Conservation (phyloP, 495 filamentous ascomycete genomes). For the Penicillium maclennaniae region DNA sequence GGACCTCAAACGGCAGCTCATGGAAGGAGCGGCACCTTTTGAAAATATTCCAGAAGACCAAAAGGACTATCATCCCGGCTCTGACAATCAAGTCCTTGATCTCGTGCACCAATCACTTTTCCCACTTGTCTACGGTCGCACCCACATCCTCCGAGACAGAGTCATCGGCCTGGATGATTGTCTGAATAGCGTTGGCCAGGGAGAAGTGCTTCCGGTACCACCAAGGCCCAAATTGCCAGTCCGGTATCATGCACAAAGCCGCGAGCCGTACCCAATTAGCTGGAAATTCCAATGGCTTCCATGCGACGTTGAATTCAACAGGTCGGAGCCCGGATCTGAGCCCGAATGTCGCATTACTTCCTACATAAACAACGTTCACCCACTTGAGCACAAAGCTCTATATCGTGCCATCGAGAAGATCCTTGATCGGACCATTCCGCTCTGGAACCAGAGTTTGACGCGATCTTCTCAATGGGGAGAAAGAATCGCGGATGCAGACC, state of each 20-base stretch:
- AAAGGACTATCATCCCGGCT: slow-evolving; percentile 59
- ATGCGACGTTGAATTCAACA: slow-evolving; percentile 45
- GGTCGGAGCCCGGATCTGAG: slow-evolving; percentile 21
- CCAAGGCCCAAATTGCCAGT: neutral
- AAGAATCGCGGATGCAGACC: too few relatives aligned
- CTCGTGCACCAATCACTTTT: slow-evolving; percentile 61
- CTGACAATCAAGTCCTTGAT: slow-evolving; percentile 52
- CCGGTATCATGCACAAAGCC: neutral
- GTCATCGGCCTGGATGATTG: slow-evolving; percentile 40
- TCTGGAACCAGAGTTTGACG: slow-evolving; percentile 45
- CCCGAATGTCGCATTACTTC: slow-evolving; percentile 27
- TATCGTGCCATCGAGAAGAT: slow-evolving; percentile 52
- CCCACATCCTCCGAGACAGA: slow-evolving; percentile 38
- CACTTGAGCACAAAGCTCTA: slow-evolving; percentile 38
- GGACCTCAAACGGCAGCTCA: slow-evolving; percentile 21
- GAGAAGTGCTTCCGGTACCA: slow-evolving; percentile 24
- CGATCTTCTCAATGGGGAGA: neutral
- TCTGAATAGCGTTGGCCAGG: slow-evolving; percentile 35
- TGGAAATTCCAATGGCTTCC: slow-evolving; percentile 58
- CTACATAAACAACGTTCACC: slow-evolving; percentile 64
- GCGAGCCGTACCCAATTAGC: neutral
- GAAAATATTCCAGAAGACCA: slow-evolving; percentile 41
- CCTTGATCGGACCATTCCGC: slow-evolving; percentile 44
- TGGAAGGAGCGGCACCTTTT: slow-evolving; percentile 24
- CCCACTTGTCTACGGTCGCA: slow-evolving; percentile 53